These are phyloP conservation scores for Xylaria sp. DNA, from an alignment of 2,329 filamentous ascomycete genomes.

Conservation along the genomic window DNA sequence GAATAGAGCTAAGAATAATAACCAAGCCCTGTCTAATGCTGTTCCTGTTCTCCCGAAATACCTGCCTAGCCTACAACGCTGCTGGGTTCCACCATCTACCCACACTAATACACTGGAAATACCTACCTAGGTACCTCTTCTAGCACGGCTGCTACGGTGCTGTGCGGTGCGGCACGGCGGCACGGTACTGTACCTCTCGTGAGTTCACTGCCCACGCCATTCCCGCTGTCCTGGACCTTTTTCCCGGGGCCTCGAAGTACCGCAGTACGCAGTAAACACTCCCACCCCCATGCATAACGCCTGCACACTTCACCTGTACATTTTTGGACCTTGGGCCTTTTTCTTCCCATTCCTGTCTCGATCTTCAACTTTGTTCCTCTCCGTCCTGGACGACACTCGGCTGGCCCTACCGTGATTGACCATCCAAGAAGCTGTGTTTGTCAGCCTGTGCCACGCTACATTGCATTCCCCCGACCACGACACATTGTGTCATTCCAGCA, in stretches of 20 bases:
- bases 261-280: neutral
- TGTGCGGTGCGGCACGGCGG: neutral
- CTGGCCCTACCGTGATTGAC: conserved; percentile 36
- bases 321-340: conserved; percentile 9
- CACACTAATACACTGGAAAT: neutral
- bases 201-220: conserved; percentile 8
- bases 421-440: conserved; percentile 20
- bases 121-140: neutral
- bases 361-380: conserved; percentile 21
- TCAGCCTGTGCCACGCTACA: conserved; percentile 35
- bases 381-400: conserved; percentile 33
- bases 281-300: conserved; percentile 12
- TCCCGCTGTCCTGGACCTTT: conserved; percentile 31
- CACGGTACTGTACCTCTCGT: neutral
- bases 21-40: conserved; percentile 7
- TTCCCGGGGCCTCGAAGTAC: neutral
- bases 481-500: conserved; percentile 46
- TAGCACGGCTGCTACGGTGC: neutral
- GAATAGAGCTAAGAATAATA: conserved; percentile 25
- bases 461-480: conserved; percentile 38
- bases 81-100: neutral
- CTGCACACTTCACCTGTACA: conserved; percentile 15
- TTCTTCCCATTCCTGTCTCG: conserved; percentile 11
- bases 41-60: conserved; percentile 37
- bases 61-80: neutral